Evolutionary conservation across 805 yeast genomes (phyloP).

Genomic region (Candida maesae): DNA sequence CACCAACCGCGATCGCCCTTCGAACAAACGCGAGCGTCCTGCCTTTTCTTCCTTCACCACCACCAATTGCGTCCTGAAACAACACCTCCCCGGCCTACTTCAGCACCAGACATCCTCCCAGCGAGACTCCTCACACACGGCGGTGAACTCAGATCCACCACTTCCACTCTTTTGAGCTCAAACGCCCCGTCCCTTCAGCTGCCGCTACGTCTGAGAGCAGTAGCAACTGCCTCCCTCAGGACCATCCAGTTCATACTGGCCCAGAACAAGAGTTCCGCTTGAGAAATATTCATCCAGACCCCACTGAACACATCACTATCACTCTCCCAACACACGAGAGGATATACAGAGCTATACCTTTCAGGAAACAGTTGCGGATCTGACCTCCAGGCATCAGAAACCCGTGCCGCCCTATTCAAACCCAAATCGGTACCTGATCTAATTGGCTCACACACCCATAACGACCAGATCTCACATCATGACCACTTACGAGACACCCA

Average conservation of each 20-base stretch:
- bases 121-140: background rate
- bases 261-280: background rate
- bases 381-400: too few species aligned
- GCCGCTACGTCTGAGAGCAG: too few species aligned
- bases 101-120: background rate
- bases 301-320: too few species aligned
- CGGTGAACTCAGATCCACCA: background rate
- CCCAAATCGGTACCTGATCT: background rate
- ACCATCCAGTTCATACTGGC: background rate
- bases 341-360: too few species aligned
- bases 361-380: too few species aligned
- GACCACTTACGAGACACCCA: constrained; percentile 11
- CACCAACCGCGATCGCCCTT: background rate
- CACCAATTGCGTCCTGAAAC: constrained; percentile 1
- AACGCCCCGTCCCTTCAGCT: too few species aligned
- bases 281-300: too few species aligned
- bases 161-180: background rate
- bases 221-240: background rate
- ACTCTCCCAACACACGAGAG: too few species aligned
- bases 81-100: background rate
- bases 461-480: constrained; percentile 3
- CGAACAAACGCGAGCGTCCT: background rate
- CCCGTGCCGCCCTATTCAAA: too few species aligned
- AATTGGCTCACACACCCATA: too few species aligned
- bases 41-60: constrained; percentile 4